These are phyloP conservation scores for Eragrostis curvula DNA, from an alignment of 176 grass and related monocot species.

Conservation along the genomic window DNA sequence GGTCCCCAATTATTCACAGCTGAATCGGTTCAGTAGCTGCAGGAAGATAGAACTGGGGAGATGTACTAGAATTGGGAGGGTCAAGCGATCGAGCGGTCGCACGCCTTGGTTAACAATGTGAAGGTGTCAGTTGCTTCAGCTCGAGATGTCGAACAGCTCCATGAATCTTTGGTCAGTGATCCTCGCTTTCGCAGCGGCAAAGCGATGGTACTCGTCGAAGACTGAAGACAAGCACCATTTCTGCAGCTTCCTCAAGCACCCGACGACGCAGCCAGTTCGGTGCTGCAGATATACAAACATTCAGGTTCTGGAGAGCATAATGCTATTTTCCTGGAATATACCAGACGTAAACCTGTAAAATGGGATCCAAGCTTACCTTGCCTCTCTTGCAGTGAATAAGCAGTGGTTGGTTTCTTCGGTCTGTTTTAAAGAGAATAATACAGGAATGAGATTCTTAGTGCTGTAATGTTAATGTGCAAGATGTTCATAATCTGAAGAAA, in stretches of 20 bases:
- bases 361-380: slow-evolving; percentile 44
- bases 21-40: slow-evolving; percentile 32
- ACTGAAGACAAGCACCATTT: slow-evolving; percentile 75
- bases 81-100: background rate
- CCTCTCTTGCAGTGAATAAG: slow-evolving; percentile 91
- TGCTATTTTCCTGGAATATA: background rate
- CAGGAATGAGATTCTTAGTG: slow-evolving; percentile 14
- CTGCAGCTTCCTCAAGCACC: slow-evolving; percentile 82
- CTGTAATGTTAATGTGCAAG: slow-evolving; percentile 18
- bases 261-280: slow-evolving; percentile 79
- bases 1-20: slow-evolving; percentile 58
- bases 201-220: slow-evolving; percentile 77
- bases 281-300: slow-evolving; percentile 55
- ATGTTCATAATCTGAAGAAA: background rate
- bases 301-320: slow-evolving; percentile 2
- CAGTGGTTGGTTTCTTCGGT: slow-evolving; percentile 70
- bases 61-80: slow-evolving; percentile 1
- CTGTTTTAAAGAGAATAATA: slow-evolving; percentile 46
- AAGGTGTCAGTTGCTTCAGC: slow-evolving; percentile 56
- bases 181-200: slow-evolving; percentile 68
- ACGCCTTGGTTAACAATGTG: slow-evolving; percentile 49
- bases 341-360: background rate
- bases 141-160: slow-evolving; percentile 75
- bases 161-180: slow-evolving; percentile 73
- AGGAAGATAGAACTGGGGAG: slow-evolving; percentile 39